These are phyloP conservation scores for Cladosporium sp. DNA, from an alignment of 2,329 filamentous ascomycete species.

Conservation along the genomic window DNA sequence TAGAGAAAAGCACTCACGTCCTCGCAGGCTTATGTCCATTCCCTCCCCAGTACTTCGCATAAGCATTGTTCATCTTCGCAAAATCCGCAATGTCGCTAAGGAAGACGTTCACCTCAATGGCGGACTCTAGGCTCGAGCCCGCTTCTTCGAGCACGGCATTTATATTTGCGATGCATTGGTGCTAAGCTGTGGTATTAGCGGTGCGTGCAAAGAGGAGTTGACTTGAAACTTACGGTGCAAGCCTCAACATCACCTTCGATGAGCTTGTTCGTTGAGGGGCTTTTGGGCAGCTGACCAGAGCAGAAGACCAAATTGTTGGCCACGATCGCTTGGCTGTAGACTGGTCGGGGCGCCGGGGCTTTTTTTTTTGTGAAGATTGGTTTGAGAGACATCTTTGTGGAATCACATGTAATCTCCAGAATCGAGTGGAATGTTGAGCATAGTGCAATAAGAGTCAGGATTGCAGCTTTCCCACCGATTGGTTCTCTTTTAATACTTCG, in stretches of 20 bases:
- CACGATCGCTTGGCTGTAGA: conserved; percentile 29
- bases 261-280: conserved; percentile 45
- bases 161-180: conserved; percentile 58
- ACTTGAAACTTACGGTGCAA: conserved; percentile 20
- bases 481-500: not conserved
- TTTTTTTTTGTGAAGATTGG: conserved; percentile 24
- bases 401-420: too few species aligned
- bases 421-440: too few species aligned
- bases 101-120: conserved; percentile 65
- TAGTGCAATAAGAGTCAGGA: too few species aligned
- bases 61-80: conserved; percentile 54
- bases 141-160: conserved; percentile 56
- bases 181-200: conserved; percentile 32
- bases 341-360: conserved; percentile 20
- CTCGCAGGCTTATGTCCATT: conserved; percentile 29
- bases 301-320: conserved; percentile 65
- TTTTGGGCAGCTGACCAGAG: conserved; percentile 58
- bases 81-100: conserved; percentile 63
- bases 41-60: conserved; percentile 31
- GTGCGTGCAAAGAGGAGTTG: too few species aligned
- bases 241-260: conserved; percentile 17
- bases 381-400: conserved; percentile 17
- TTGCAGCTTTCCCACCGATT: not conserved
- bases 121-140: conserved; percentile 55
- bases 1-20: conserved; percentile 15